A percentile compares a stretch with the other conserved stretches of the same genome.
Evolutionary conservation across 345 rosid genomes (phyloP).

Genomic region (sweet orange (Citrus sinensis)): DNA sequence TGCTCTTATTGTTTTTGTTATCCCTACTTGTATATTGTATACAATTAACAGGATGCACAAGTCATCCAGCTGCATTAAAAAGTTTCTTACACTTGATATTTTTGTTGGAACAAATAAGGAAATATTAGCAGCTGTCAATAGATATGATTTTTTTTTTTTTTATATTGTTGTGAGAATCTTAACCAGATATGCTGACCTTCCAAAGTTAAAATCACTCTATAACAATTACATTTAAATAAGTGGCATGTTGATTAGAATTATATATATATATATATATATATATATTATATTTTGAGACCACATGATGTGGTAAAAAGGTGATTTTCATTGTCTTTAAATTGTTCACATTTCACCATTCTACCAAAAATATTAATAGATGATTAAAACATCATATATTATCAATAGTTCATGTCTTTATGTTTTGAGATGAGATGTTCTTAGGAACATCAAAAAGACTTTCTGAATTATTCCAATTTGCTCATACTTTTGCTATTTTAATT

Average conservation of each 20-base stretch:
- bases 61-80: background rate
- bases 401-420: background rate
- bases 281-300: background rate
- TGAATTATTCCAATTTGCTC: background rate
- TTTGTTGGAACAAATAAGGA: background rate
- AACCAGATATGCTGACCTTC: background rate
- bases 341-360: background rate
- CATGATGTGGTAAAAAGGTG: background rate
- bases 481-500: background rate
- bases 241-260: background rate
- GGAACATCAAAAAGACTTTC: background rate
- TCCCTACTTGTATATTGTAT: background rate
- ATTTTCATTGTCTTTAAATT: background rate
- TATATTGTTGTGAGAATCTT: background rate
- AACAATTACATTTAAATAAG: background rate
- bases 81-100: background rate
- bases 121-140: background rate
- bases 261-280: background rate
- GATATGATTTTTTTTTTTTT: background rate
- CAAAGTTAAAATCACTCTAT: background rate
- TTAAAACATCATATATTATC: background rate
- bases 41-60: background rate
- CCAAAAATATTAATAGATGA: background rate
- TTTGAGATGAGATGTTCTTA: slow-evolving; percentile 1
- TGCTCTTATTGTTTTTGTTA: background rate